Percentiles rank a stretch among this genome's conserved stretches.
These are phyloP conservation scores for Apiotrichum mycotoxinovorans DNA, from an alignment of 1,284 basidiomycete species.

Conservation along the genomic window DNA sequence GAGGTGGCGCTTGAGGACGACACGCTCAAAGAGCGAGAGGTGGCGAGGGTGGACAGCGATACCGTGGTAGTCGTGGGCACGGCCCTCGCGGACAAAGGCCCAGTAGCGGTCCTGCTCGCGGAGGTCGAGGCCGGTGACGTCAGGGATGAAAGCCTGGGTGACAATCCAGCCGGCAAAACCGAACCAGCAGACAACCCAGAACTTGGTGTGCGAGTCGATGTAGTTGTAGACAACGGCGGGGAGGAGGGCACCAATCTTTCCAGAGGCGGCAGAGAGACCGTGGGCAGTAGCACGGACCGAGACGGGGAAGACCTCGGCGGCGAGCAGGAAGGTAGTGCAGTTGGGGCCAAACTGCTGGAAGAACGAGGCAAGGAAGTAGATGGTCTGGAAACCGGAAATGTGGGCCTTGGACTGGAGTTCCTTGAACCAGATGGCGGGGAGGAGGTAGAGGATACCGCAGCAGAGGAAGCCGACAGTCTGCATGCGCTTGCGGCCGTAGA, in stretches of 20 bases:
- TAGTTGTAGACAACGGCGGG: conserved; percentile 51
- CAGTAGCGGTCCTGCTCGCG: conserved; percentile 59
- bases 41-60: conserved; percentile 57
- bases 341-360: conserved; percentile 58
- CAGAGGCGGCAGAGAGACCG: conserved; percentile 53
- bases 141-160: conserved; percentile 53
- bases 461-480: conserved; percentile 55
- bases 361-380: conserved; percentile 56
- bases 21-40: conserved; percentile 53
- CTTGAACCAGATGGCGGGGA: conserved; percentile 47
- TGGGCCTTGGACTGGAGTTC: conserved; percentile 43
- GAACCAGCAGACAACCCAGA: conserved; percentile 58
- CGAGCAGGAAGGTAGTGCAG: conserved; percentile 51
- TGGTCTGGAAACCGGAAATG: conserved; percentile 53
- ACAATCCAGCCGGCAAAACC: conserved; percentile 53
- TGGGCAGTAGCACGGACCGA: conserved; percentile 54
- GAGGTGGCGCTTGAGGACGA: conserved; percentile 53
- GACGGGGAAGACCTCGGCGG: conserved; percentile 55
- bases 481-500: conserved; percentile 52
- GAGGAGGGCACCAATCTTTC: conserved; percentile 54
- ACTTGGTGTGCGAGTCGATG: conserved; percentile 50
- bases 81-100: conserved; percentile 54
- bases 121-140: conserved; percentile 57
- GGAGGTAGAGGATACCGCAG: conserved; percentile 52
- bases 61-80: conserved; percentile 55